A percentile compares a stretch with the other conserved stretches of the same genome.
phyloP scores from a whole-genome alignment of 176 grass and related monocot species.

The Phoenix roebelenii region DNA sequence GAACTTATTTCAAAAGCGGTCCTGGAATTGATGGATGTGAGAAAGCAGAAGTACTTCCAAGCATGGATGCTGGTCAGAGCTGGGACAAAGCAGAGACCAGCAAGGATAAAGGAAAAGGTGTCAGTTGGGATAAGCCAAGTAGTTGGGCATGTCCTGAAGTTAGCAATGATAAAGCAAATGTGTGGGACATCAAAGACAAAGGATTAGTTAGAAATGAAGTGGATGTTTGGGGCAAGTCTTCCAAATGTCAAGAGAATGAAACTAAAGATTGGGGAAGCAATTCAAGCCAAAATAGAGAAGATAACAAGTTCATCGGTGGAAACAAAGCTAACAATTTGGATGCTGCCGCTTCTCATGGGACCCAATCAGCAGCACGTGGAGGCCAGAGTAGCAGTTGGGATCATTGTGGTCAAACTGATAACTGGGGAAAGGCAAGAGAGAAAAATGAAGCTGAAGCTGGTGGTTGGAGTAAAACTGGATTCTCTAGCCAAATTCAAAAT shows the following conservation, averaged over 20 bases:
- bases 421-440: neutral
- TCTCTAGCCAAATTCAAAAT: constrained; percentile 22
- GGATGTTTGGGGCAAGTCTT: constrained; percentile 6
- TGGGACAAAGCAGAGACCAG: too few species aligned
- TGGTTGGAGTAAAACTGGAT: constrained; percentile 21
- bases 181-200: constrained; percentile 28
- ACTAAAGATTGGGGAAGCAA: neutral
- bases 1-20: constrained; percentile 8
- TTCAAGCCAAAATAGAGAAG: neutral
- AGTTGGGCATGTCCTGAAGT: too few species aligned
- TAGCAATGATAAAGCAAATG: constrained; percentile 20
- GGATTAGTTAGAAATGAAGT: neutral
- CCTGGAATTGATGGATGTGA: constrained; percentile 17
- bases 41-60: constrained; percentile 7
- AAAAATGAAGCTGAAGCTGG: constrained; percentile 13
- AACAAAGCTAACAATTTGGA: neutral
- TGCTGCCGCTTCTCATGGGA: neutral
- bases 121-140: too few species aligned
- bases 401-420: too few species aligned
- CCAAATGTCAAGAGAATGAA: neutral
- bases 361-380: constrained; percentile 3
- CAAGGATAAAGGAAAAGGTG: too few species aligned
- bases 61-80: constrained; percentile 4
- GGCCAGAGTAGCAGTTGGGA: too few species aligned
- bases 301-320: neutral